Percentiles rank a stretch among this genome's conserved stretches.
These are phyloP conservation scores for Pythium guiyangense DNA, from an alignment of 352 stramenopile species.

Conservation along the genomic window DNA sequence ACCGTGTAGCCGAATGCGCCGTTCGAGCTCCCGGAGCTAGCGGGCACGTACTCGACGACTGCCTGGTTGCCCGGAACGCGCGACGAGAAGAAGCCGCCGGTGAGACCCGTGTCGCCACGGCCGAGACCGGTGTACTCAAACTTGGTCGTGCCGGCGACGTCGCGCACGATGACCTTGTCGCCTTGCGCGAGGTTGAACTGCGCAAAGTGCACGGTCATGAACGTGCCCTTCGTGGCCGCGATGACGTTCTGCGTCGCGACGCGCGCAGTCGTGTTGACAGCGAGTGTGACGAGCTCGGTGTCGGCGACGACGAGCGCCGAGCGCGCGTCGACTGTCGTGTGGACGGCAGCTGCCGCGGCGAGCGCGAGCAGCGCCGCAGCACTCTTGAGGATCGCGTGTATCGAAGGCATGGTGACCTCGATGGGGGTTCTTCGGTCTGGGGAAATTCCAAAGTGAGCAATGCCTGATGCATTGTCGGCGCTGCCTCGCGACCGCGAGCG, in stretches of 20 bases:
- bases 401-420: conserved; percentile 6
- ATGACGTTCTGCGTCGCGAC: conserved; percentile 3
- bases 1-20: conserved; percentile 22
- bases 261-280: conserved; percentile 6
- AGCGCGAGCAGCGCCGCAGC: conserved; percentile 18
- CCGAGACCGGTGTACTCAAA: conserved; percentile 26
- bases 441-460: conserved; percentile 4
- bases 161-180: conserved; percentile 4
- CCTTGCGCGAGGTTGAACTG: conserved; percentile 30
- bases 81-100: conserved; percentile 27
- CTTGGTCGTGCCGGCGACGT: conserved; percentile 5
- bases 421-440: conserved; percentile 7
- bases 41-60: conserved; percentile 22
- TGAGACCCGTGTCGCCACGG: neutral
- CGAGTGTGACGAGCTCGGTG: conserved; percentile 17
- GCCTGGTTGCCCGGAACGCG: conserved; percentile 17
- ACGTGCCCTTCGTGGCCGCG: neutral
- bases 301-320: conserved; percentile 25
- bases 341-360: conserved; percentile 16
- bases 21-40: neutral
- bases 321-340: conserved; percentile 23
- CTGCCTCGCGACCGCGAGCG: too few species aligned
- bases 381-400: conserved; percentile 15
- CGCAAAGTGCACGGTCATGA: conserved; percentile 22
- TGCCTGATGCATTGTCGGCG: too few species aligned